Conservation (phyloP, 192 early-diverging fungal genomes). For the Backusella mclennaniae region DNA sequence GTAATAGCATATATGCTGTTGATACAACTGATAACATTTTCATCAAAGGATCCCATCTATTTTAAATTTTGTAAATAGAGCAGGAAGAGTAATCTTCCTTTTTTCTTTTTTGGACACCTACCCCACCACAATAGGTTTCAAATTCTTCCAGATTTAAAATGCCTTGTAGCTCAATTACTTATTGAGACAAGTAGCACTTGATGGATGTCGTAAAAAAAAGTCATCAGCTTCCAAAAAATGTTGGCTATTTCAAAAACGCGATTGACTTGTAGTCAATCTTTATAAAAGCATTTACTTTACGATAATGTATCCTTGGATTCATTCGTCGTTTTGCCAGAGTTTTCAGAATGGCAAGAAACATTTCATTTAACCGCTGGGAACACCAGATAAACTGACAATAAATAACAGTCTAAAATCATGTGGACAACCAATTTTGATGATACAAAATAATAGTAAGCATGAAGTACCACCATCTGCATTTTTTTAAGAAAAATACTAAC, state of each 20-base stretch:
- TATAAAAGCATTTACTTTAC: not conserved
- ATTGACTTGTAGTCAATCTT: not conserved
- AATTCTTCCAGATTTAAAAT: not conserved
- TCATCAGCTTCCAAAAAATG: not conserved
- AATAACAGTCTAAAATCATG: not conserved
- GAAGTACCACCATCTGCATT: not conserved
- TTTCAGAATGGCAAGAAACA: not conserved
- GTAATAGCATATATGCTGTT: not conserved
- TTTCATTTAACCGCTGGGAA: not conserved
- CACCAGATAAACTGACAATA: not conserved
- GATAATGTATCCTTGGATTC: not conserved
- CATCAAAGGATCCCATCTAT: not conserved
- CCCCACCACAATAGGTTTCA: not conserved
- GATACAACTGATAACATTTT: not conserved
- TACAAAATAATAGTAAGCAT: not conserved
- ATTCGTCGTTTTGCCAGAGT: not conserved
- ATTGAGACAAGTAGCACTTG: not conserved
- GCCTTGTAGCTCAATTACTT: not conserved
- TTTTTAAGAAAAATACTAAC: not conserved
- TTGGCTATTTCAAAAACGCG: not conserved
- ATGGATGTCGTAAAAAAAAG: not conserved
- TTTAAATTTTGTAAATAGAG: not conserved
- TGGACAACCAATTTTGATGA: not conserved
- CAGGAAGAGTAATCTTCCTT: not conserved
- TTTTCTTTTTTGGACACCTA: not conserved